Percentiles rank a stretch among this genome's conserved stretches.
Conservation (phyloP, 2,329 filamentous ascomycete species). For the Leptographium wingfieldii region DNA sequence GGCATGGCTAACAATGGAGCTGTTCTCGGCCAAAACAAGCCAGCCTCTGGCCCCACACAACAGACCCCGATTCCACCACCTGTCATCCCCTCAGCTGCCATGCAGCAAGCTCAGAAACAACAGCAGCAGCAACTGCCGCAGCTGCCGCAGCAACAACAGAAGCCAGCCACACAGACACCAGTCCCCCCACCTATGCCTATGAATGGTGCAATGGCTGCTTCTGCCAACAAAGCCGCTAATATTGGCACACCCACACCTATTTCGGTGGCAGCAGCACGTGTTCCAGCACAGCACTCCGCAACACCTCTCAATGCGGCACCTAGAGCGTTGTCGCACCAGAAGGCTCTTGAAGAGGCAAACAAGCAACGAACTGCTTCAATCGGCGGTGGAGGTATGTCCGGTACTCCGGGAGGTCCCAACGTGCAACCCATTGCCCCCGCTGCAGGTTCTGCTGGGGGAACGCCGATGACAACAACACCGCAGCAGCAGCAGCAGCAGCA, state of each 20-base stretch:
- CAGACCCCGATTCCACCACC: slow-evolving; percentile 14
- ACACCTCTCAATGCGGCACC: slow-evolving; percentile 26
- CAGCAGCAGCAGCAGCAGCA: slow-evolving; percentile 7
- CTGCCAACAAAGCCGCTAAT: slow-evolving; percentile 19
- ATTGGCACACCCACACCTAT: slow-evolving; percentile 23
- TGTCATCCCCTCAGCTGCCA: slow-evolving; percentile 10
- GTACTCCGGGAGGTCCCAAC: background rate
- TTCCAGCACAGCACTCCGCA: slow-evolving; percentile 29
- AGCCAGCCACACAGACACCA: slow-evolving; percentile 15
- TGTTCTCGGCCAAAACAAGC: background rate
- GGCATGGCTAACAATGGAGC: slow-evolving; percentile 1
- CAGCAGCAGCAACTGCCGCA: slow-evolving; percentile 12
- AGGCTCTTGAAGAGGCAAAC: slow-evolving; percentile 36
- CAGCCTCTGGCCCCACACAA: slow-evolving; percentile 6
- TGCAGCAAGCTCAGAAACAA: slow-evolving; percentile 8
- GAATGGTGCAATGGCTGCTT: slow-evolving; percentile 32
- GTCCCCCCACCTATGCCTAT: slow-evolving; percentile 26
- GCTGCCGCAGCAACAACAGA: slow-evolving; percentile 13
- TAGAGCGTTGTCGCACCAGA: slow-evolving; percentile 34
- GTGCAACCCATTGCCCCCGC: slow-evolving; percentile 6
- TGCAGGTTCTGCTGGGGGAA: background rate
- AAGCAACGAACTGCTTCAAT: slow-evolving; percentile 20
- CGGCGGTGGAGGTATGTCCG: slow-evolving; percentile 5
- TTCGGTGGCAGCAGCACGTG: slow-evolving; percentile 1
- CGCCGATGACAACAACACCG: background rate